These are phyloP conservation scores for Papiliotrema nemorosa DNA, from an alignment of 1,284 basidiomycete genomes.

Conservation along the genomic window DNA sequence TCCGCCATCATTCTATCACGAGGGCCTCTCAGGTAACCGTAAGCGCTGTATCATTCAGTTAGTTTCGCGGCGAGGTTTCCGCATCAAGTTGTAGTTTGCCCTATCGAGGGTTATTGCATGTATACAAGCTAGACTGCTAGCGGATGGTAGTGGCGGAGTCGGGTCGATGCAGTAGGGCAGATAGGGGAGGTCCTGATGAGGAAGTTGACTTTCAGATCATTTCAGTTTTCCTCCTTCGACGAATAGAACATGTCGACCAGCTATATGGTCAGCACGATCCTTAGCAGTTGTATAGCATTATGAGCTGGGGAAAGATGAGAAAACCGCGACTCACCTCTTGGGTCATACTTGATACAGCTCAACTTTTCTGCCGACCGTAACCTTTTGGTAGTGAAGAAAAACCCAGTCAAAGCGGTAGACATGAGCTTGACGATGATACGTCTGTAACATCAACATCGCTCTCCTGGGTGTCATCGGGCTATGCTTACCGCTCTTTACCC, in stretches of 20 bases:
- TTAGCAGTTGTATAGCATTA: neutral
- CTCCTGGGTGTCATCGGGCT: no score
- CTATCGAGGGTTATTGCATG: no score
- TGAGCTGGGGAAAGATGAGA: neutral
- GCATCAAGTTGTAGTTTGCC: no score
- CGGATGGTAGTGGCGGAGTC: no score
- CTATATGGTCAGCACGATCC: slow-evolving; percentile 47
- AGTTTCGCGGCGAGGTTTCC: no score
- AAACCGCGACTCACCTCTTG: slow-evolving; percentile 58
- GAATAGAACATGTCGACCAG: slow-evolving; percentile 68
- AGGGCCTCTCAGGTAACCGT: neutral
- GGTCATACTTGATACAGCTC: slow-evolving; percentile 84
- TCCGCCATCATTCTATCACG: slow-evolving; percentile 1
- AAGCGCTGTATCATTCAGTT: neutral
- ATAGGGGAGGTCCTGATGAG: neutral
- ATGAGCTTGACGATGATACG: slow-evolving; percentile 79
- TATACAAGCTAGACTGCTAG: no score
- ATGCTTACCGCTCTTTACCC: no score
- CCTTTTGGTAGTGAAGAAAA: slow-evolving; percentile 78
- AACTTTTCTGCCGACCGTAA: slow-evolving; percentile 67
- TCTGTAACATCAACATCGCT: slow-evolving; percentile 55
- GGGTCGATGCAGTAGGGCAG: no score
- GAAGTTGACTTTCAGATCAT: neutral
- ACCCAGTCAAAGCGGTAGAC: slow-evolving; percentile 84
- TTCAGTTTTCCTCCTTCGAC: slow-evolving; percentile 51